Conservation (phyloP, 805 yeast species). For the Ogataea nakhonphanomensis region DNA sequence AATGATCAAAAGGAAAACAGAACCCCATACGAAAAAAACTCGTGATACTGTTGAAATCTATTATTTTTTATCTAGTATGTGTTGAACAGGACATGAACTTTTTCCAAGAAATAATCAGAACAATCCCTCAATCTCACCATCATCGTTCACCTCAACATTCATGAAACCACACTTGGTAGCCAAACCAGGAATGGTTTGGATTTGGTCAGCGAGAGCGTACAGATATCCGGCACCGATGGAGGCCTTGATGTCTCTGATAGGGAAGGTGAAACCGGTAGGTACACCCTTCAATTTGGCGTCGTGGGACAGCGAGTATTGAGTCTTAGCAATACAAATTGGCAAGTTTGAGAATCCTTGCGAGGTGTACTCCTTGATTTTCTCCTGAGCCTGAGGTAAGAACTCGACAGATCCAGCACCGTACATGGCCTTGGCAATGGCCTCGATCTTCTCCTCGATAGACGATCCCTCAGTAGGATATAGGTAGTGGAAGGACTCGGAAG, state of each 20-base stretch:
- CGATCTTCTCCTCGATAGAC: conserved; percentile 76
- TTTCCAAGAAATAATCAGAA: conserved; percentile 41
- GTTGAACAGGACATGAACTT: conserved; percentile 12
- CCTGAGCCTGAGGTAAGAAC: conserved; percentile 74
- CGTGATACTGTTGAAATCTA: conserved; percentile 18
- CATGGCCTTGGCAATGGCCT: conserved; percentile 79
- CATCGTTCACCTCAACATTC: conserved; percentile 90
- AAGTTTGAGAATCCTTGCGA: conserved; percentile 84
- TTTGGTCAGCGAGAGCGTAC: conserved; percentile 95
- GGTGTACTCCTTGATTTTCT: conserved; percentile 77
- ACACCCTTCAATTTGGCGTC: conserved; percentile 93
- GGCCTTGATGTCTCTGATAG: conserved; percentile 90
- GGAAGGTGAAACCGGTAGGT: conserved; percentile 90
- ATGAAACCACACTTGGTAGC: conserved; percentile 95
- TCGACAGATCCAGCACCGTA: conserved; percentile 89
- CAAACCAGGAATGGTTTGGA: conserved; percentile 95
- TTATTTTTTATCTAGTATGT: conserved; percentile 10
- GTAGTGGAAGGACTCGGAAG: conserved; percentile 49
- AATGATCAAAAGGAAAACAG: conserved; percentile 8
- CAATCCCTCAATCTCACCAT: conserved; percentile 90
- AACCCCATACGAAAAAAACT: conserved; percentile 3
- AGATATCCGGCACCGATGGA: conserved; percentile 96
- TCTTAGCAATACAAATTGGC: conserved; percentile 96
- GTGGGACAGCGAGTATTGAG: conserved; percentile 94
- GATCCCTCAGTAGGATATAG: conserved; percentile 65